These are phyloP conservation scores for Pythium dissotocum DNA, from an alignment of 352 stramenopile genomes.

Conservation along the genomic window DNA sequence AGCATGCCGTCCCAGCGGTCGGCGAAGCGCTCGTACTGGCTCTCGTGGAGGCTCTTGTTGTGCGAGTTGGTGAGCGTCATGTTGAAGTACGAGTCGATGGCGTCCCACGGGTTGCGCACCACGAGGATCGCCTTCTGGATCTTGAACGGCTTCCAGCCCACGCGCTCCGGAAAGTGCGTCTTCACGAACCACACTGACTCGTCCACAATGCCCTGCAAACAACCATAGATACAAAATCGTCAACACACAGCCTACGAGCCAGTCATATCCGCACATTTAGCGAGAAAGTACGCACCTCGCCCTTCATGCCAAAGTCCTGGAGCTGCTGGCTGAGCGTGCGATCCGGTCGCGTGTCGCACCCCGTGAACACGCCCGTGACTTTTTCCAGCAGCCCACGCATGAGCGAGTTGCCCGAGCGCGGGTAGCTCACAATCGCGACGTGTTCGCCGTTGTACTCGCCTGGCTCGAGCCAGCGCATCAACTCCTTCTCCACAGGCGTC, in stretches of 20 bases:
- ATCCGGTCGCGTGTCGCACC: slow-evolving; percentile 95
- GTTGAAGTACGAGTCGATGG: slow-evolving; percentile 99
- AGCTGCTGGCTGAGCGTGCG: slow-evolving; percentile 90
- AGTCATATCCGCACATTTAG: not conserved
- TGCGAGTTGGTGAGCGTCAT: slow-evolving; percentile 95
- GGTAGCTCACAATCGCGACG: slow-evolving; percentile 95
- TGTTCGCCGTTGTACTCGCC: slow-evolving; percentile 68
- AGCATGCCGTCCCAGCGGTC: slow-evolving; percentile 90
- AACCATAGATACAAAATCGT: slow-evolving; percentile 27
- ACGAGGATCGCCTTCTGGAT: slow-evolving; percentile 85
- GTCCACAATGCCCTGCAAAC: slow-evolving; percentile 92
- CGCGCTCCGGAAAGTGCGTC: slow-evolving; percentile 97
- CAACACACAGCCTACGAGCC: too few relatives aligned
- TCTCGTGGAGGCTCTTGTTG: slow-evolving; percentile 89
- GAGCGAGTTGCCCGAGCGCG: slow-evolving; percentile 96
- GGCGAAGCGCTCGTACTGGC: slow-evolving; percentile 85
- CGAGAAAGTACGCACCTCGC: slow-evolving; percentile 38
- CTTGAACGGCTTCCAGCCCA: slow-evolving; percentile 86
- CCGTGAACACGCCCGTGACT: slow-evolving; percentile 94
- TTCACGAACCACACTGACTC: slow-evolving; percentile 97
- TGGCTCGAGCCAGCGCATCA: slow-evolving; percentile 68
- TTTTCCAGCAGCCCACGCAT: slow-evolving; percentile 95
- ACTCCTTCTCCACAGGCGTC: slow-evolving; percentile 9
- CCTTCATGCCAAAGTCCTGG: slow-evolving; percentile 89
- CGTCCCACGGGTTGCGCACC: slow-evolving; percentile 97